Conservation (phyloP, 768 basidiomycete species). For the Lactarius deliciosus region DNA sequence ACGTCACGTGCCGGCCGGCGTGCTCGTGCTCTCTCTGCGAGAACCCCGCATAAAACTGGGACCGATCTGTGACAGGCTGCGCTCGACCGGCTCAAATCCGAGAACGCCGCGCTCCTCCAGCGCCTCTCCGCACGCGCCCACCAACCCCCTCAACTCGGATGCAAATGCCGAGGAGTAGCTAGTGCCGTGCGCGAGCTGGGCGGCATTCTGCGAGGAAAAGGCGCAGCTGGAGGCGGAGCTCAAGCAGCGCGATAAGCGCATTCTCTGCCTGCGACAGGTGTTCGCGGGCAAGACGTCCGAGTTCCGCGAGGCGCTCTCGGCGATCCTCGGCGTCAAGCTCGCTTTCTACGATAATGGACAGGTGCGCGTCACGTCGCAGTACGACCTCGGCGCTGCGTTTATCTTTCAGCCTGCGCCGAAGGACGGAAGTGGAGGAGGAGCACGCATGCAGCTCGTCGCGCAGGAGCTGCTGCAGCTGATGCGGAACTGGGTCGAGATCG, state of each 20-base stretch:
- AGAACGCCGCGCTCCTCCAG: slow-evolving; percentile 83
- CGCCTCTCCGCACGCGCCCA: slow-evolving; percentile 39
- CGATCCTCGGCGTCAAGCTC: slow-evolving; percentile 88
- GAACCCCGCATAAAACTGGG: slow-evolving; percentile 67
- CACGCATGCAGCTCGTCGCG: slow-evolving; percentile 66
- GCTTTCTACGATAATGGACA: slow-evolving; percentile 90
- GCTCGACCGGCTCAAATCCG: slow-evolving; percentile 71
- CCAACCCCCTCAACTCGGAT: too few relatives aligned
- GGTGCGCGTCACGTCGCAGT: slow-evolving; percentile 84
- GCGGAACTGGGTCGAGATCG: slow-evolving; percentile 82
- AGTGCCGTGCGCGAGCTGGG: slow-evolving; percentile 80
- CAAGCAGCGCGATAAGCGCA: slow-evolving; percentile 77
- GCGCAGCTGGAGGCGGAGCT: slow-evolving; percentile 60
- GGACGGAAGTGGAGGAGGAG: slow-evolving; percentile 32
- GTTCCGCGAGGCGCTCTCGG: slow-evolving; percentile 87
- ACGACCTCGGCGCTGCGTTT: slow-evolving; percentile 83
- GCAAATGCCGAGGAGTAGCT: slow-evolving; percentile 35
- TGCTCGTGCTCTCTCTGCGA: slow-evolving; percentile 56
- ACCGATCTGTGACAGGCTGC: slow-evolving; percentile 70
- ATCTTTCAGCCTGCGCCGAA: slow-evolving; percentile 68
- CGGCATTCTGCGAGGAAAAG: slow-evolving; percentile 68
- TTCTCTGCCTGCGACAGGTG: slow-evolving; percentile 80
- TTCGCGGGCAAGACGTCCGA: slow-evolving; percentile 84
- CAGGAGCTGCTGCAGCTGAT: slow-evolving; percentile 73
- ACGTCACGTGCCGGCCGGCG: slow-evolving; percentile 67